Base-by-base conservation (phyloP, 2,329 filamentous ascomycete genomes). In the Macrophomina pseudophaseolina region DNA sequence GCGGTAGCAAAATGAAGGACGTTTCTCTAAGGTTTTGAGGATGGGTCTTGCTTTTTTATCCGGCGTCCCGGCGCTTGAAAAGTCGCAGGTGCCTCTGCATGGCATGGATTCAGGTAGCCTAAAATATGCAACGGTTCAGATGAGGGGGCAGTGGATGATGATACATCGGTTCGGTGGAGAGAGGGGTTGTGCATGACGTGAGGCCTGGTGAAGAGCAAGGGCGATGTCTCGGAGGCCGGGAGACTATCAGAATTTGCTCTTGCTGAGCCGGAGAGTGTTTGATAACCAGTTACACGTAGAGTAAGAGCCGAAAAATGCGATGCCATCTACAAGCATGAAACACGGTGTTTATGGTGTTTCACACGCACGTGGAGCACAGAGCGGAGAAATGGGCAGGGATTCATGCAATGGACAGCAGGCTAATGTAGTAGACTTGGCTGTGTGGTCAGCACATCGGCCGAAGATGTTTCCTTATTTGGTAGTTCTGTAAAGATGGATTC, bases 1-100 rank as follows among this genome's bases (percentile, higher is more conserved):
- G 83, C 83, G 16, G 83, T 85, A 33, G 83, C 81, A 65, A 83
- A 80, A 73, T 84, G 75, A 79, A 28, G 42, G 42, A 59, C 35
- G 38, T 48, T 48, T 54, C 40, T 11, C 44, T 54, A 38, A 48
- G 40, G 32, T 42, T 56, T 56, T 46, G 38, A 58, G 40, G 38
- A 14, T 56, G 63, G 62, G 63, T 54, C 52, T 54, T 65, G 63
- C 40, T 65, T 62, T 65, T 62, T 62, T 38, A 48, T 48, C 42
- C 63, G 63, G 63, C 63, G 63, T 58, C 63, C 40, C 49, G 63
- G 63, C 51, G 63, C 63, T 65, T 38, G 51, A 65, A 46, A 58
- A 49, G 38, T 54, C 49, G 62, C 49, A 12, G 12, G 38, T 54
- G 23, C 23, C 63, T 58, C 53, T 56, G 63, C 63, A 65, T 49